Base-by-base conservation (phyloP, 2,329 filamentous ascomycete genomes). In the Talaromyces atroroseus region DNA sequence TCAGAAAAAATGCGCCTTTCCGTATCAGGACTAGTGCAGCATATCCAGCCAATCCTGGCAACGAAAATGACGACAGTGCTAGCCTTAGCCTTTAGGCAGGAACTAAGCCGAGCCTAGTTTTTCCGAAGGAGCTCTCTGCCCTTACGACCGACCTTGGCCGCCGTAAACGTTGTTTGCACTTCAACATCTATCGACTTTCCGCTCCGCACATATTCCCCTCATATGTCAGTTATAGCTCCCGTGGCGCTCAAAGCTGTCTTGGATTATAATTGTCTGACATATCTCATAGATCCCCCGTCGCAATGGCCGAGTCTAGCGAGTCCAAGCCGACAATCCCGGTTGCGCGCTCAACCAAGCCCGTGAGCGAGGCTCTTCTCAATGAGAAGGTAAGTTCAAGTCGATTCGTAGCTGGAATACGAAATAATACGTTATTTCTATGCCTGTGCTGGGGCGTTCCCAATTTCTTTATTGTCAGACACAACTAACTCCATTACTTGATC, bases 341-440 rank as follows among this genome's bases (percentile, higher is more conserved):
- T 72, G 82, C 87, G 74, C 85, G 90, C 66, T 78, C 84, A 61
- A 83, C 76, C 71, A 82, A 83, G 76, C 92, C 94, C 62, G 88
- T 96, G 78, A 97, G 92, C 82, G 94, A 99, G 82, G 90, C 92
- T 71, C 85, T 99, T 69, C 84, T 99, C 71, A 97, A 97, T 78
- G 94, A 99, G 80, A 99, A 99, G 91, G 94, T 96, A 85, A 51
- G 57, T 26, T 23, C 20, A n/a, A 48, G 42, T 29, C 20, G 16
- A 29, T n/a, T n/a, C n/a, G n/a, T n/a, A n/a, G n/a, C n/a, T n/a
- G n/a, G n/a, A 29, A 8, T 8, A 29, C 26, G 26, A 29, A 29
- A 29, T 29, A 4, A 29, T 29, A 29, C 26, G 8, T 5, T 8
- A 29, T 5, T 29, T 5, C 26, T 8, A 29, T 29, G 8, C 26